Conservation (phyloP, 129 eudicot genomes). For the Gnaphalium uliginosum region DNA sequence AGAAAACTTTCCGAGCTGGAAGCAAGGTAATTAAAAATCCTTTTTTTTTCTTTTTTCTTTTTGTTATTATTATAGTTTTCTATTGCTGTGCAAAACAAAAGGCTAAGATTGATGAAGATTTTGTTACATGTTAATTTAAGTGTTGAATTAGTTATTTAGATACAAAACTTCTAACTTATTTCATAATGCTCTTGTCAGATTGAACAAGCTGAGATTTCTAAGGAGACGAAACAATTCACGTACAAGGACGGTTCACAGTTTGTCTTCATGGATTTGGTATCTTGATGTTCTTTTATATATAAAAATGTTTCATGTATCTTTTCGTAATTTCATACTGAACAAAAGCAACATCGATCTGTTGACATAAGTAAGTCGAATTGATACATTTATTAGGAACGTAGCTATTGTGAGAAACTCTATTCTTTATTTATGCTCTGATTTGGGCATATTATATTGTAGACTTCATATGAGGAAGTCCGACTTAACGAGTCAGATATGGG, state of each 20-base stretch:
- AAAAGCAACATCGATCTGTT: neutral
- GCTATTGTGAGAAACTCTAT: neutral
- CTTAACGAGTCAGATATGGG: constrained; percentile 81
- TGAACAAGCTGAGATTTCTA: constrained; percentile 67
- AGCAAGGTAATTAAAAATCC: constrained; percentile 49
- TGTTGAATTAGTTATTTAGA: neutral
- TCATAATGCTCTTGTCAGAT: constrained; percentile 35
- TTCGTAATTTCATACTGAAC: neutral
- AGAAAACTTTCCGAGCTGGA: constrained; percentile 97
- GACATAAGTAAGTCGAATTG: neutral
- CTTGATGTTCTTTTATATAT: neutral
- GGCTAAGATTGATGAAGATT: no score
- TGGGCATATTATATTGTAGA: constrained; percentile 35
- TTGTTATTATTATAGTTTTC: no score
- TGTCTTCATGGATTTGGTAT: constrained; percentile 95
- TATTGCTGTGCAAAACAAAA: no score
- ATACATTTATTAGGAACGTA: neutral
- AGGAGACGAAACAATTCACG: constrained; percentile 85
- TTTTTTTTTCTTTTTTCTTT: no score
- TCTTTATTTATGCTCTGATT: neutral
- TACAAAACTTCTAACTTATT: neutral
- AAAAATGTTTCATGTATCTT: neutral
- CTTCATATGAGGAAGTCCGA: constrained; percentile 79
- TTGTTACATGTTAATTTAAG: no score
- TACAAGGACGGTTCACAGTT: constrained; percentile 86